Evolutionary conservation across 1,284 basidiomycete species (phyloP), one percentile per base, ranked within the genome.

Genomic region (Hypsizygus ulmarius): DNA sequence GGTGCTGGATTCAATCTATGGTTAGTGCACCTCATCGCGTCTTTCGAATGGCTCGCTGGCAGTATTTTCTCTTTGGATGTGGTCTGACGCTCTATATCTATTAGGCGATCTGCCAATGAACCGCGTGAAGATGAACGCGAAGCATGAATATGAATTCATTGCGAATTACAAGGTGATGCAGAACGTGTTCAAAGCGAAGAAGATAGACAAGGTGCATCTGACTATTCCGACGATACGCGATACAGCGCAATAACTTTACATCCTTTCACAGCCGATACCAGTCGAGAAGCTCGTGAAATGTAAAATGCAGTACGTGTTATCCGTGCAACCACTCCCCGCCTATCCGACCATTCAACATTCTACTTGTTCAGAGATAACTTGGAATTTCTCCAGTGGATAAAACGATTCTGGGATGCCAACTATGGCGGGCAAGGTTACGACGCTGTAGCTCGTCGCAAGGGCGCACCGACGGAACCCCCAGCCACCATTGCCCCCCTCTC

Each of bases 331-430:
- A 15, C 1, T 30, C n/a, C 18, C 19, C n/a, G 36, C 37, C 18
- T 34, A 2, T 16, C 32, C 18, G 42, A 16, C 30, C 18, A 12
- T 18, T 47, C 36, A 25, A 36, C 35, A 5, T 28, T 30, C 47
- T 19, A 35, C 46, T 35, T 49, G 46, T 45, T 45, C 60, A 90
- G 87, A 70, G 97, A 99, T 71, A 99, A 99, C 70, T 86, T 99
- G 59, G 97, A 99, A 67, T 99, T 99, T 71, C 67, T 96, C 48
- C 96, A 99, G 69, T 99, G 96, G 96, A 79, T 93, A 62, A 95
- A 95, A 65, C 88, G 89, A 45, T 97, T 87, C 70, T 99, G 97
- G 96, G 94, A 98, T 63, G 71, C 81, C 38, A 92, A 97, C 74
- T 95, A 85, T 64, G 82, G 85, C 3, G 96, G 95, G 0, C 86